Conservation (phyloP, 306 rosid species). For the Vigna hirtella region DNA sequence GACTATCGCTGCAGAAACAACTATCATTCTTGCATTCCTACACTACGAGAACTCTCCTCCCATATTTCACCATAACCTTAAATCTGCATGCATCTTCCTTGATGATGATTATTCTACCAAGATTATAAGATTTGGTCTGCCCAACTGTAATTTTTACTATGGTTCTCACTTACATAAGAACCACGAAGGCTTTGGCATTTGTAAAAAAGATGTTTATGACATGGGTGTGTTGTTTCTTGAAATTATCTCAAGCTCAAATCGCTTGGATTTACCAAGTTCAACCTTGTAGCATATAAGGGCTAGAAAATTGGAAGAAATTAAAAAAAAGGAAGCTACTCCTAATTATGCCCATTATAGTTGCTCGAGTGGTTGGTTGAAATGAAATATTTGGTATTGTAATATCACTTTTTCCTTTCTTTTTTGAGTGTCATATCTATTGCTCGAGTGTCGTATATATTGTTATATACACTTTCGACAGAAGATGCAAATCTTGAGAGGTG, state of each 20-base stretch:
- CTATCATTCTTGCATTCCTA: conserved; percentile 71
- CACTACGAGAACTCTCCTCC: conserved; percentile 80
- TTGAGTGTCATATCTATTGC: no score
- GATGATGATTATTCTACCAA: conserved; percentile 67
- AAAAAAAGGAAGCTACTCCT: conserved; percentile 65
- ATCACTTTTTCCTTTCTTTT: no score
- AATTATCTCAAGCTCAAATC: conserved; percentile 77
- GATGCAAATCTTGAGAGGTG: neutral
- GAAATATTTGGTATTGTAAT: conserved; percentile 8
- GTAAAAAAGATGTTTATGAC: conserved; percentile 81
- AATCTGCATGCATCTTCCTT: conserved; percentile 67
- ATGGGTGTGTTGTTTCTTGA: conserved; percentile 81
- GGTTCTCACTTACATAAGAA: conserved; percentile 43
- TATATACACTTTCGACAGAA: neutral
- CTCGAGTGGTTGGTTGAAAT: conserved; percentile 14
- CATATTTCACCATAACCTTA: conserved; percentile 78
- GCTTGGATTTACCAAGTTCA: conserved; percentile 60
- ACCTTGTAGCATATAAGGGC: conserved; percentile 69
- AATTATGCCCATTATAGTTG: conserved; percentile 71
- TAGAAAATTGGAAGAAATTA: conserved; percentile 81
- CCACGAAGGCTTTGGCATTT: conserved; percentile 40
- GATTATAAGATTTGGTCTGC: conserved; percentile 71
- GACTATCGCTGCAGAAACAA: conserved; percentile 78
- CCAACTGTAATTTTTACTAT: conserved; percentile 43
- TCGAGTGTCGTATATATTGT: neutral